Evolutionary conservation across 2,329 filamentous ascomycete genomes (phyloP).

Genomic region (Paraconiothyrium sp.): DNA sequence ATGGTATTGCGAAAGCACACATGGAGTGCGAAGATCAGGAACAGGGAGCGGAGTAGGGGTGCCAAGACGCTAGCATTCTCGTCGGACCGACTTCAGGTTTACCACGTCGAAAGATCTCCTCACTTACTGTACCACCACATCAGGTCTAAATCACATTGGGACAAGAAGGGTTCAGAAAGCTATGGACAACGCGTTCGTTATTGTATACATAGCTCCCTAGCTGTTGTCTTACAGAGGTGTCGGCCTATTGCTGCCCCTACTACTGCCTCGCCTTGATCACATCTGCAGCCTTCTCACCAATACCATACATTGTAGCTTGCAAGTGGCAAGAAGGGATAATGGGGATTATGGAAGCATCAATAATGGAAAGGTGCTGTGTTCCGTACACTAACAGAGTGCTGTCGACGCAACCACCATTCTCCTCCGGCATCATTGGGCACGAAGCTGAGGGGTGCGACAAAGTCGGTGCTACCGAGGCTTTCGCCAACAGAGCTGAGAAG

Average conservation of each 20-base stretch:
- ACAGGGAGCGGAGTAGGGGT: neutral
- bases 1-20: neutral
- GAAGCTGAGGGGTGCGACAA: constrained; percentile 45
- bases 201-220: neutral
- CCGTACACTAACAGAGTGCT: constrained; percentile 42
- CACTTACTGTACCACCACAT: no score
- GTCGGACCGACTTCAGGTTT: no score
- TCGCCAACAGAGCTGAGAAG: constrained; percentile 28
- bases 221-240: neutral
- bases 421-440: constrained; percentile 31
- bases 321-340: constrained; percentile 40
- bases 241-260: neutral
- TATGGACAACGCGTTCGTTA: no score
- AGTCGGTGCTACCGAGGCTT: constrained; percentile 33
- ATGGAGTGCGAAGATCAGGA: neutral
- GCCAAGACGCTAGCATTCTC: neutral
- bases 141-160: no score
- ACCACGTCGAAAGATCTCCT: no score
- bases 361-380: constrained; percentile 34
- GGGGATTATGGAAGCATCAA: constrained; percentile 45
- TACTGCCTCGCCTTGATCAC: constrained; percentile 37
- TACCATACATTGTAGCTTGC: constrained; percentile 44
- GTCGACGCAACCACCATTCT: constrained; percentile 28
- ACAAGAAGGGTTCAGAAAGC: no score
- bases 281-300: constrained; percentile 48